These are phyloP conservation scores for Teunomyces funiuensis DNA, from an alignment of 805 yeast genomes.

Conservation along the genomic window DNA sequence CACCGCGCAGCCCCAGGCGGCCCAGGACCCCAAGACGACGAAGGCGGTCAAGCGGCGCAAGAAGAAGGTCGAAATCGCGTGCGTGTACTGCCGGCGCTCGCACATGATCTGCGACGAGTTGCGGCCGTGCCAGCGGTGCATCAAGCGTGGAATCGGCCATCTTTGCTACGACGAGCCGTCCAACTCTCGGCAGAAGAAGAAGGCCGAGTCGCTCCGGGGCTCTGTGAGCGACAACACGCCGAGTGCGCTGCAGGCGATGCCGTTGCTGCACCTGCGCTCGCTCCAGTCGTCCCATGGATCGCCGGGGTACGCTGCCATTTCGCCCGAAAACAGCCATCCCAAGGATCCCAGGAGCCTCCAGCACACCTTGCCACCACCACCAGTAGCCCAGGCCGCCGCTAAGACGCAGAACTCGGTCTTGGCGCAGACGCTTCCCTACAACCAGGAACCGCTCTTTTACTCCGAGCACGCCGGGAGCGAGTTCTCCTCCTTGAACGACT, in stretches of 20 bases:
- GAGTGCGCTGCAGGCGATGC: not conserved
- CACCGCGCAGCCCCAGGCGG: not conserved
- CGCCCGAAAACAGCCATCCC: not conserved
- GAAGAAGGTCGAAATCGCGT: conserved; percentile 64
- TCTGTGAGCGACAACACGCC: conserved; percentile 6
- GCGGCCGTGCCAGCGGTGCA: conserved; percentile 77
- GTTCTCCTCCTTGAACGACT: conserved; percentile 85
- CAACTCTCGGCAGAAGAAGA: conserved; percentile 40
- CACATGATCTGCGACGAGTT: conserved; percentile 90
- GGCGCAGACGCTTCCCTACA: conserved; percentile 42
- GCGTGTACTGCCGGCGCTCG: conserved; percentile 88
- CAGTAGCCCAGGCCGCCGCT: conserved; percentile 7
- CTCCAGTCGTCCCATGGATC: not conserved
- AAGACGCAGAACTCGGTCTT: conserved; percentile 21
- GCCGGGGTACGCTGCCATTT: not conserved
- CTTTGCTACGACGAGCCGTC: conserved; percentile 76
- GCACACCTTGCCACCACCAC: conserved; percentile 3
- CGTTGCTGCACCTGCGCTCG: conserved; percentile 4
- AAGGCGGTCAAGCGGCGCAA: conserved; percentile 29
- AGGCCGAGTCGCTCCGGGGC: conserved; percentile 27
- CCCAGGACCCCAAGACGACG: conserved; percentile 5
- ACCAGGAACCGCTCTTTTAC: conserved; percentile 76
- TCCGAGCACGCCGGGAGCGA: conserved; percentile 94
- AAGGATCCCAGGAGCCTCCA: conserved; percentile 5
- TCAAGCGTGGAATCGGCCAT: conserved; percentile 85